Conservation (phyloP, 805 yeast genomes). For the Kurtzmaniella fragi region DNA sequence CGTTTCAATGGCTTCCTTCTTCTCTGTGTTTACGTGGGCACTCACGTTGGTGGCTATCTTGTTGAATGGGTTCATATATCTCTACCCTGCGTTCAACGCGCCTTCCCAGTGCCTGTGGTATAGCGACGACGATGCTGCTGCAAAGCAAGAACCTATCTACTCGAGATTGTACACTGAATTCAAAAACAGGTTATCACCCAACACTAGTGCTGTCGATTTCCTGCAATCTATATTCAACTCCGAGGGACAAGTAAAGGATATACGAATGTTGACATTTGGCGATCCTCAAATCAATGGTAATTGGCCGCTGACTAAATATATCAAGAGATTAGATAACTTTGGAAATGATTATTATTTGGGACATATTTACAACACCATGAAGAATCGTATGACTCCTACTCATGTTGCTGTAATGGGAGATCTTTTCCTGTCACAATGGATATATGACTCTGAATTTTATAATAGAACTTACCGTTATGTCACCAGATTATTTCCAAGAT, state of each 20-base stretch:
- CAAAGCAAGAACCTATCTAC: background rate
- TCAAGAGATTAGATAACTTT: constrained; percentile 72
- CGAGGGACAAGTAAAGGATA: constrained; percentile 32
- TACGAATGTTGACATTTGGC: constrained; percentile 78
- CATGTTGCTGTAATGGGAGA: constrained; percentile 93
- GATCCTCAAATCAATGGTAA: constrained; percentile 97
- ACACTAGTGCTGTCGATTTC: constrained; percentile 3
- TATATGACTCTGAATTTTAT: constrained; percentile 77
- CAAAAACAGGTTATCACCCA: background rate
- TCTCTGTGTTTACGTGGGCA: constrained; percentile 13
- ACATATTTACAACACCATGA: constrained; percentile 71
- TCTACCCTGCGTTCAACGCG: constrained; percentile 59
- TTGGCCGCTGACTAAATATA: constrained; percentile 63
- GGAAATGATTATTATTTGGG: constrained; percentile 91
- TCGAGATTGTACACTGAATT: background rate
- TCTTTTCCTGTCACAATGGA: constrained; percentile 92
- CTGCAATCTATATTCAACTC: constrained; percentile 5
- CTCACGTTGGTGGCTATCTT: constrained; percentile 36
- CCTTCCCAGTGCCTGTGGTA: constrained; percentile 59
- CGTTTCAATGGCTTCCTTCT: background rate
- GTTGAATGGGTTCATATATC: constrained; percentile 62
- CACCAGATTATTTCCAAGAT: constrained; percentile 62
- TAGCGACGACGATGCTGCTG: background rate
- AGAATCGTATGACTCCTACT: constrained; percentile 59
- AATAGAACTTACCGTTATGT: constrained; percentile 72